phyloP scores from a whole-genome alignment of 169 alveolate species.

The Cryptosporidium canis region DNA sequence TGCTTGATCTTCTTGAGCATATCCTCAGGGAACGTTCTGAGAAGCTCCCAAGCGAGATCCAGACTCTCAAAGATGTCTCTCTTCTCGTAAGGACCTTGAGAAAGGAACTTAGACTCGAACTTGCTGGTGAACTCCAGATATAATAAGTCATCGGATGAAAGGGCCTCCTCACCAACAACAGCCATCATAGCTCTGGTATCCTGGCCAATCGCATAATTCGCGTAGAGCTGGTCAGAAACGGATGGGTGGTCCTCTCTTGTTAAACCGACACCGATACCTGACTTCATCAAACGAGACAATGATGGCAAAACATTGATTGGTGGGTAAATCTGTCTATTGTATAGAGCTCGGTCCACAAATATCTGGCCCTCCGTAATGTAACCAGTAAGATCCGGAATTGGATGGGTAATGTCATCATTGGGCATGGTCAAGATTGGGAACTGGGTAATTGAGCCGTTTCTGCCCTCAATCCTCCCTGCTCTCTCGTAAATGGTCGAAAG shows the following conservation, averaged over 20 bases:
- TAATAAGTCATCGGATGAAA: conserved; percentile 95
- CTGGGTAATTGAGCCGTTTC: conserved; percentile 97
- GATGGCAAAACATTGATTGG: conserved; percentile 97
- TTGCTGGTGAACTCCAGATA: conserved; percentile 98
- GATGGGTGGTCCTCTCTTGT: conserved; percentile 99
- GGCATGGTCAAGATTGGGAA: conserved; percentile 99
- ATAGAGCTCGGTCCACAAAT: conserved; percentile 97
- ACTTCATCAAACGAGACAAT: conserved; percentile 98
- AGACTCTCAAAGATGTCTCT: conserved; percentile 96
- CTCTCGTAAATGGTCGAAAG: conserved; percentile 98
- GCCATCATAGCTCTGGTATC: conserved; percentile 99
- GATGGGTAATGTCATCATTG: conserved; percentile 99
- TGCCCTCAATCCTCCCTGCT: conserved; percentile 99
- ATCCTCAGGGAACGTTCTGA: conserved; percentile 98
- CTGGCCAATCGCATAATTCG: conserved; percentile 99
- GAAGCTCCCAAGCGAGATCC: conserved; percentile 98
- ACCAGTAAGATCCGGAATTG: conserved; percentile 99
- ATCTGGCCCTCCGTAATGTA: conserved; percentile 99
- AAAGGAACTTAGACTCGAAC: conserved; percentile 96
- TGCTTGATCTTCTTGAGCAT: conserved; percentile 95
- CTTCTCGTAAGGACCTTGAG: conserved; percentile 97
- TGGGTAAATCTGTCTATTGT: conserved; percentile 96
- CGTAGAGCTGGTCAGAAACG: conserved; percentile 98
- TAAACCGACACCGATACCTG: conserved; percentile 99
- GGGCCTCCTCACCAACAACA: conserved; percentile 99